Evolutionary conservation across 148 eudicot genomes (phyloP).

Genomic region (Rhododendron kiyosumense): DNA sequence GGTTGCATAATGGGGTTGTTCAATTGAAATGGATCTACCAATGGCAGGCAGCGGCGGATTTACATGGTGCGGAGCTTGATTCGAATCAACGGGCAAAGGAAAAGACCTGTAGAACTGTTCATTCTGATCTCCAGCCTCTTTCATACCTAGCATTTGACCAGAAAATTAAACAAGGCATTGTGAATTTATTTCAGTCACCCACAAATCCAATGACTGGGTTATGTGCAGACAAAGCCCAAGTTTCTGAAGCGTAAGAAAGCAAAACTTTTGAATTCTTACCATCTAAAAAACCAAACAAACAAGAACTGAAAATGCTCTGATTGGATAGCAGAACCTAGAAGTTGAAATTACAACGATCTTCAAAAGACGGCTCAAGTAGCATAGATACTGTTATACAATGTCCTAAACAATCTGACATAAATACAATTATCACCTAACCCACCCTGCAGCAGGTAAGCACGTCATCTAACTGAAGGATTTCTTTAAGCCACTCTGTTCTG

Average conservation of each 20-base stretch:
- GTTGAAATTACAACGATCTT: not conserved
- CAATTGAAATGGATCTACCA: slow-evolving; percentile 37
- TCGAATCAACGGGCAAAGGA: slow-evolving; percentile 25
- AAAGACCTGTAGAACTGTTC: slow-evolving; percentile 29
- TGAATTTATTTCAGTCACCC: not conserved
- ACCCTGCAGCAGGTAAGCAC: not conserved
- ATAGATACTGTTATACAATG: not conserved
- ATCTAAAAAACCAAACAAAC: not conserved
- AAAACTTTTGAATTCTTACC: not conserved
- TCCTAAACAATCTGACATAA: not conserved
- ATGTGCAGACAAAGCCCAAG: not conserved
- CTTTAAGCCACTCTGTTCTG: not conserved
- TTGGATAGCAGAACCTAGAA: not conserved
- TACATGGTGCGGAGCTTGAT: slow-evolving; percentile 35
- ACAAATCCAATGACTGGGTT: not conserved
- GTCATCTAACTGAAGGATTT: not conserved
- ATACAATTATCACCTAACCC: not conserved
- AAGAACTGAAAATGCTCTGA: not conserved
- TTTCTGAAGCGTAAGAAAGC: not conserved
- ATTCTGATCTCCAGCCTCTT: slow-evolving; percentile 32
- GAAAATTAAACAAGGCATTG: slow-evolving; percentile 19
- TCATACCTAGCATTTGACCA: slow-evolving; percentile 51
- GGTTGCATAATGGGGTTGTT: slow-evolving; percentile 41
- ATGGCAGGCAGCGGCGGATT: slow-evolving; percentile 37
- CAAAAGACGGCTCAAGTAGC: not conserved